Conservation (phyloP, 495 filamentous ascomycete species). For the Tetracladium marchalianum region DNA sequence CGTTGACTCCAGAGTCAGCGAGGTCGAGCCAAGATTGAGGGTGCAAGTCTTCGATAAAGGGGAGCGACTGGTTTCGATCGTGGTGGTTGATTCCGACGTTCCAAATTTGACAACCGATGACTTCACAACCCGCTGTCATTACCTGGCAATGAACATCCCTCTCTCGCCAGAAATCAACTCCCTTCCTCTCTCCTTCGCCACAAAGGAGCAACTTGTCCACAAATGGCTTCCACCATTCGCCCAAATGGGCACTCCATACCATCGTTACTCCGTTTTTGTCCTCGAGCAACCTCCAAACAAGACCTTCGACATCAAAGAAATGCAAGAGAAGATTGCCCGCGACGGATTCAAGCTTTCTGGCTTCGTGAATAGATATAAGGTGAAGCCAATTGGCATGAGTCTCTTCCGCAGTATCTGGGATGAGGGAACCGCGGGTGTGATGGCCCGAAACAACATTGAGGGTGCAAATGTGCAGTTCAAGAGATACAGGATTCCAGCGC, state of each 20-base stretch:
- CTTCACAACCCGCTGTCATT: conserved; percentile 77
- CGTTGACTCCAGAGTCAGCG: conserved; percentile 60
- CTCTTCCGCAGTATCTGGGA: conserved; percentile 90
- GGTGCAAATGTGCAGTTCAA: conserved; percentile 79
- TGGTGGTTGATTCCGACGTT: conserved; percentile 83
- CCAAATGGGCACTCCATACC: conserved; percentile 86
- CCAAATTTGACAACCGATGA: conserved; percentile 66
- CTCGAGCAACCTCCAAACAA: conserved; percentile 62
- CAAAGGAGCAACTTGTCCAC: conserved; percentile 55
- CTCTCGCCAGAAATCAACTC: conserved; percentile 37
- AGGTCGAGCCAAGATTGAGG: conserved; percentile 58
- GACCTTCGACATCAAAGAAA: conserved; percentile 45
- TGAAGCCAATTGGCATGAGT: conserved; percentile 69
- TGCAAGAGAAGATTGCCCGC: conserved; percentile 42
- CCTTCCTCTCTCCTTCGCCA: conserved; percentile 34
- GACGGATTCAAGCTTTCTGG: conserved; percentile 63
- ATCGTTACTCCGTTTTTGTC: conserved; percentile 75
- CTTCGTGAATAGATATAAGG: conserved; percentile 55
- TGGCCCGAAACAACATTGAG: conserved; percentile 64
- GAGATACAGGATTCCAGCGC: conserved; percentile 47
- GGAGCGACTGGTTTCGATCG: conserved; percentile 71
- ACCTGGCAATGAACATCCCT: conserved; percentile 57
- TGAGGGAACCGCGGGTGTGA: conserved; percentile 71
- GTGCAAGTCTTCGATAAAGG: conserved; percentile 79
- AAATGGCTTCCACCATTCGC: conserved; percentile 80